phyloP scores from a whole-genome alignment of 2,329 filamentous ascomycete species.

The Lasiodiplodia sp. region DNA sequence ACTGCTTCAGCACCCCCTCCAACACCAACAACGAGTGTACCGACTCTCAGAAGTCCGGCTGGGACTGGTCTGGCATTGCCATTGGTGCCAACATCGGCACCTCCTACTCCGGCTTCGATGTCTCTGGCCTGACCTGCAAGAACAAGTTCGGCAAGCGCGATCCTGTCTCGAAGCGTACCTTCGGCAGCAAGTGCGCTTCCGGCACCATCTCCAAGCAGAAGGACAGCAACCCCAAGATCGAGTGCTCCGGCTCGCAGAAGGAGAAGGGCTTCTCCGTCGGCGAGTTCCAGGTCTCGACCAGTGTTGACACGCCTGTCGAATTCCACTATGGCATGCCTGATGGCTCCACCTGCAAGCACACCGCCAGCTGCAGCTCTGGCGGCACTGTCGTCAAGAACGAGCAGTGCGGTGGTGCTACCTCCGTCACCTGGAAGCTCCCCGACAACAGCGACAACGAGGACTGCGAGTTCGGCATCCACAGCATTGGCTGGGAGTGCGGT shows the following conservation, averaged over 20 bases:
- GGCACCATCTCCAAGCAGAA: slow-evolving; percentile 58
- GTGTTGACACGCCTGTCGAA: slow-evolving; percentile 79
- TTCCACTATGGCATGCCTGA: slow-evolving; percentile 89
- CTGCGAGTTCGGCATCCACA: slow-evolving; percentile 77
- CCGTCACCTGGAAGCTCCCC: slow-evolving; percentile 73
- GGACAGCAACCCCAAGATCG: slow-evolving; percentile 65
- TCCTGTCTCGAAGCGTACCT: slow-evolving; percentile 53
- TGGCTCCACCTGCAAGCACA: slow-evolving; percentile 82
- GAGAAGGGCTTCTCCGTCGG: slow-evolving; percentile 72
- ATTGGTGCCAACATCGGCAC: slow-evolving; percentile 55
- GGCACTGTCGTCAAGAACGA: slow-evolving; percentile 79
- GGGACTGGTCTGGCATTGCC: slow-evolving; percentile 72
- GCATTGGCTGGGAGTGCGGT: slow-evolving; percentile 77
- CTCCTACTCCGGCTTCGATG: slow-evolving; percentile 75
- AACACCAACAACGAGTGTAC: slow-evolving; percentile 82
- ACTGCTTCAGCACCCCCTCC: slow-evolving; percentile 69
- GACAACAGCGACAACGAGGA: slow-evolving; percentile 59
- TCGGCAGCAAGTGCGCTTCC: slow-evolving; percentile 50
- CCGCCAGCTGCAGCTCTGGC: slow-evolving; percentile 68
- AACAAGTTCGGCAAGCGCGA: slow-evolving; percentile 68
- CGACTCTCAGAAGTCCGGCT: slow-evolving; percentile 72
- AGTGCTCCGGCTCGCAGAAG: slow-evolving; percentile 58
- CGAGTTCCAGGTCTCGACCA: slow-evolving; percentile 74
- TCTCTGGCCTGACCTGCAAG: slow-evolving; percentile 75
- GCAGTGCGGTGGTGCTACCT: slow-evolving; percentile 90